Evolutionary conservation across 163 green algal species (phyloP), one percentile per base, ranked within the genome.

Genomic region (Volvox carteri): DNA sequence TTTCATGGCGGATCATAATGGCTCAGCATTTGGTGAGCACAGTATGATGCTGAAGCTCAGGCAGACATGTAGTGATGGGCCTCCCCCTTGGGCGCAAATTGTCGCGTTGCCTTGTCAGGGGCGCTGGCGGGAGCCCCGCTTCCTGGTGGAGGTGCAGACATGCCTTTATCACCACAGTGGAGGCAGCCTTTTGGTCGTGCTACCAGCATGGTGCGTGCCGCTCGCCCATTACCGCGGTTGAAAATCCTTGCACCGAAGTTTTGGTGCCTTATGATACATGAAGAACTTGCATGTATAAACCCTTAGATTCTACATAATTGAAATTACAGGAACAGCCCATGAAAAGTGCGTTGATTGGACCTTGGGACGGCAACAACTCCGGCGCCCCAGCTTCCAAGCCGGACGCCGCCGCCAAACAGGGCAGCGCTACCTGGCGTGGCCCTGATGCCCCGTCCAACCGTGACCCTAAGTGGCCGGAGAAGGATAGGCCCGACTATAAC

Each of bases 401-500:
- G 23, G 83, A 81, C 83, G 83, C 83, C 83, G 83, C 83, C 83
- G 83, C 83, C 68, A 83, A 81, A 39, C 52, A 73, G 83, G 48
- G 46, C 39, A 30, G 48, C 65, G 5, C 83, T 21, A 67, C 68
- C 16, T 88, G 83, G 83, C 67, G 83, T 12, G 68, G 68, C 16
- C 23, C 83, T 37, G 83, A 88, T n/a, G 68, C 48, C 25, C 83
- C 65, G 18, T 50, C 68, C 37, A 62, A 28, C 14, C 68, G 83
- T 19, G 83, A 88, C 50, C 50, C 83, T 37, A 88, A 88, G 67
- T 88, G 83, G 83, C 83, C 65, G 4, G 83, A 88, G 70, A 88
- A 88, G 83, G 83, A 88, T 25, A 81, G 83, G 83, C 48, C 83
- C 7, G 83, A 88, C 23, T 80, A 83, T 74, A 88, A 88, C 68